Percentiles rank a stretch among this genome's conserved stretches.
phyloP scores from a whole-genome alignment of 345 rosid species.

The Gossypium rotundifolium region DNA sequence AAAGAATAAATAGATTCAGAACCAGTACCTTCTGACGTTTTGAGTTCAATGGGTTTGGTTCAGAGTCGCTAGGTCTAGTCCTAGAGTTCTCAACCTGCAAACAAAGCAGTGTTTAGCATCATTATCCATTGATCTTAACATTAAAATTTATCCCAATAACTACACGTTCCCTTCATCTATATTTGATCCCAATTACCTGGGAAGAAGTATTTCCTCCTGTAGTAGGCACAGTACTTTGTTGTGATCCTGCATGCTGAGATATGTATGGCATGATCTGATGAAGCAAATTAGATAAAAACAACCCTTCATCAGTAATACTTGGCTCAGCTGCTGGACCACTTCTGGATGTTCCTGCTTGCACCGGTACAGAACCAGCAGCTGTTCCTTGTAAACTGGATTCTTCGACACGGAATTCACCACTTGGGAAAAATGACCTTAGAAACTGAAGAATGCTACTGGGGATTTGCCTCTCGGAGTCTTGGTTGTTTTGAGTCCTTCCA shows the following conservation, averaged over 20 bases:
- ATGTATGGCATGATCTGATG: conserved; percentile 57
- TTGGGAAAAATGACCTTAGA: conserved; percentile 48
- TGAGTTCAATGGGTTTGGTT: conserved; percentile 31
- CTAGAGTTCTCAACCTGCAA: conserved; percentile 43
- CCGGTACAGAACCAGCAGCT: conserved; percentile 25
- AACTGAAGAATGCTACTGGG: conserved; percentile 41
- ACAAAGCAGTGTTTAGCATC: background rate
- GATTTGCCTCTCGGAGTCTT: conserved; percentile 40
- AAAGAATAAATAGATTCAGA: background rate
- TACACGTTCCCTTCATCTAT: background rate
- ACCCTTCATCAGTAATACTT: conserved; percentile 43
- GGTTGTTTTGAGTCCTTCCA: conserved; percentile 34
- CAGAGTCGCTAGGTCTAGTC: conserved; percentile 25
- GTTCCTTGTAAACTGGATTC: conserved; percentile 29
- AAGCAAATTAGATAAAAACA: conserved; percentile 57
- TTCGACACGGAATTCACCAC: conserved; percentile 49
- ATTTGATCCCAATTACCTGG: conserved; percentile 18
- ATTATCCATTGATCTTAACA: background rate
- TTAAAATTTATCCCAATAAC: background rate
- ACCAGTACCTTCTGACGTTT: conserved; percentile 58
- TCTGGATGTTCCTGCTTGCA: conserved; percentile 24
- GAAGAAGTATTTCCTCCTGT: conserved; percentile 30
- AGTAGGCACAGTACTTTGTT: conserved; percentile 14
- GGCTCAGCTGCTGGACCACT: conserved; percentile 31
- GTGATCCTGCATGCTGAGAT: conserved; percentile 31